phyloP scores from a whole-genome alignment of 2,329 filamentous ascomycete genomes.

The Aspergillus niger region DNA sequence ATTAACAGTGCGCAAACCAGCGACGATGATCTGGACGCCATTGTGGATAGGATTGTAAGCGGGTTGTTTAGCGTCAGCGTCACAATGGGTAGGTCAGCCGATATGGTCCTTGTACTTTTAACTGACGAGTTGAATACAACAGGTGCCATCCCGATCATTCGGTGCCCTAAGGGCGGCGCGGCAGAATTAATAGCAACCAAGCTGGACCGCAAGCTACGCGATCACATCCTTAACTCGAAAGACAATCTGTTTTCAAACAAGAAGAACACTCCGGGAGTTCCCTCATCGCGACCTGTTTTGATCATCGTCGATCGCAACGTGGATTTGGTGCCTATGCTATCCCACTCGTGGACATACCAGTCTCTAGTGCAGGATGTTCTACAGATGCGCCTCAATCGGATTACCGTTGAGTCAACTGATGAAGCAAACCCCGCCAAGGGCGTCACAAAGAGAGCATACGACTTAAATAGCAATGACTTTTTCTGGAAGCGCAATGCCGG shows the following conservation, averaged over 20 bases:
- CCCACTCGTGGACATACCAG: constrained; percentile 90
- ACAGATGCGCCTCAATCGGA: constrained; percentile 83
- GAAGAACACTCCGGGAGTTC: constrained; percentile 63
- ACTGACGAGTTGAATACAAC: constrained; percentile 22
- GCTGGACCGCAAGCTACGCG: constrained; percentile 90
- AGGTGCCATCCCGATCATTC: constrained; percentile 92
- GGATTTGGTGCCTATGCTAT: constrained; percentile 96
- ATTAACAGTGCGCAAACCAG: constrained; percentile 89
- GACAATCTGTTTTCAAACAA: constrained; percentile 87
- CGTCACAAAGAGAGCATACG: constrained; percentile 83
- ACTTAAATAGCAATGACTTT: constrained; percentile 86
- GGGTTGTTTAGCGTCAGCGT: constrained; percentile 97
- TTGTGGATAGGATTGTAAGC: constrained; percentile 89
- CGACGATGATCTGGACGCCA: constrained; percentile 83
- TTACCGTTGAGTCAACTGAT: constrained; percentile 86
- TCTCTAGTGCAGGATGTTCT: constrained; percentile 79
- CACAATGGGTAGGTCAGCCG: constrained; percentile 74
- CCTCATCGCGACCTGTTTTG: constrained; percentile 79
- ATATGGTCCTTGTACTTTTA: not conserved
- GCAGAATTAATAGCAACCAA: constrained; percentile 94
- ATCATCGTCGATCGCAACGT: constrained; percentile 94
- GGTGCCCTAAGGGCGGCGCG: constrained; percentile 88
- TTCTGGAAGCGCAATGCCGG: constrained; percentile 95
- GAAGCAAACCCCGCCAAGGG: constrained; percentile 74
- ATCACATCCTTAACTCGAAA: constrained; percentile 96